Percentiles rank a stretch among this genome's conserved stretches.
phyloP scores from a whole-genome alignment of 768 basidiomycete species.

The Naganishia onofrii region DNA sequence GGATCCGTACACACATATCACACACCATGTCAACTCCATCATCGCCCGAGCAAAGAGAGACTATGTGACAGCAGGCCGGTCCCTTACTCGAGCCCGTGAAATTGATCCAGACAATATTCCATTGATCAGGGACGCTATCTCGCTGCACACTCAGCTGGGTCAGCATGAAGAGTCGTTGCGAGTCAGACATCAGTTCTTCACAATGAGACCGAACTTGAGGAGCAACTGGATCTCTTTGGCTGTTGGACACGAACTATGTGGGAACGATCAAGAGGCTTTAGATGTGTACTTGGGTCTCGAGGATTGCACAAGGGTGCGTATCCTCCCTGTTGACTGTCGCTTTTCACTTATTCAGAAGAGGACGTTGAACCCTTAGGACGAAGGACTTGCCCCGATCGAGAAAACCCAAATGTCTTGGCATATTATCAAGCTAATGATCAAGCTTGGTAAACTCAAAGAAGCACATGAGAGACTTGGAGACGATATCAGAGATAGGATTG shows the following conservation, averaged over 20 bases:
- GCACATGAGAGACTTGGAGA: constrained; percentile 42
- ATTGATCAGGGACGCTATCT: constrained; percentile 83
- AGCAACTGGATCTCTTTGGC: constrained; percentile 87
- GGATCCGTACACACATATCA: constrained; percentile 71
- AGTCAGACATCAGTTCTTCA: constrained; percentile 75
- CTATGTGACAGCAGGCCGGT: constrained; percentile 88
- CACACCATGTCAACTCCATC: constrained; percentile 97
- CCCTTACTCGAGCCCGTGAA: constrained; percentile 80
- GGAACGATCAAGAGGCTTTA: constrained; percentile 67
- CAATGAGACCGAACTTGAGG: constrained; percentile 73
- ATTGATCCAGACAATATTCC: constrained; percentile 94
- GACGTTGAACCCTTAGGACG: constrained; percentile 20
- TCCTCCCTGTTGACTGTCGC: background rate
- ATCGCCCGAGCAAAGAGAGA: constrained; percentile 91
- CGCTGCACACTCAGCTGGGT: constrained; percentile 82
- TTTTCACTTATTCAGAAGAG: background rate
- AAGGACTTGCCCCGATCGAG: constrained; percentile 43
- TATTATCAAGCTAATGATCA: constrained; percentile 44
- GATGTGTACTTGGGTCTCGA: constrained; percentile 72
- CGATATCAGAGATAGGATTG: constrained; percentile 37
- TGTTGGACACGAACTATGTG: constrained; percentile 80
- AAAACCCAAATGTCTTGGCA: constrained; percentile 46
- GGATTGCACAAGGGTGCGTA: constrained; percentile 65
- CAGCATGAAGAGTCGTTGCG: constrained; percentile 74
- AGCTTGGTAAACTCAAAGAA: constrained; percentile 42